A percentile compares a stretch with the other conserved stretches of the same genome.
Evolutionary conservation across 805 yeast species (phyloP).

Genomic region (Candida sphagnicola): DNA sequence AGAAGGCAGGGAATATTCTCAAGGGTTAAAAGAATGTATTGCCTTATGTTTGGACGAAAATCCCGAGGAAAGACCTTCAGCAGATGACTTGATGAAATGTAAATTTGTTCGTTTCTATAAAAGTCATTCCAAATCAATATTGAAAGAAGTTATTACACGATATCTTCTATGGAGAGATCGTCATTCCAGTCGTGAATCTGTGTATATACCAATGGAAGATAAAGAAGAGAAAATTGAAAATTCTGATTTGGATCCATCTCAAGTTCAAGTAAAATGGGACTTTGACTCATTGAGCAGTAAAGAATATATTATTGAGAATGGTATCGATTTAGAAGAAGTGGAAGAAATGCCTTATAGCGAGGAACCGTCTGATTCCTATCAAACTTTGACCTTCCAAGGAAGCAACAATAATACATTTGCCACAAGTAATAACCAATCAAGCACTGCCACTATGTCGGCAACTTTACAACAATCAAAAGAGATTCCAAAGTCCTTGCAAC

Average conservation of each 20-base stretch:
- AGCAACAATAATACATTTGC: constrained; percentile 8
- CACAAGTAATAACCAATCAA: constrained; percentile 6
- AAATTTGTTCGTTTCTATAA: constrained; percentile 66
- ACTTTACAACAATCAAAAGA: constrained; percentile 22
- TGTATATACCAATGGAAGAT: constrained; percentile 25
- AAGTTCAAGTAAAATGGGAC: constrained; percentile 72
- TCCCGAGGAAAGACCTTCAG: constrained; percentile 81
- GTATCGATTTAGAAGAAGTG: constrained; percentile 41
- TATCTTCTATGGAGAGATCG: constrained; percentile 72
- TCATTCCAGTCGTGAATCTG: constrained; percentile 50
- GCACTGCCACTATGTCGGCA: constrained; percentile 4
- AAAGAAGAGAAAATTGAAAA: constrained; percentile 15
- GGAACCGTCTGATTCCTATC: constrained; percentile 16
- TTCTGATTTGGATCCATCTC: constrained; percentile 13
- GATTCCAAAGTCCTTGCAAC: constrained; percentile 70
- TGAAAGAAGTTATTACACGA: constrained; percentile 72
- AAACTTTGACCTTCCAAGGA: constrained; percentile 24
- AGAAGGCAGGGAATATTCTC: constrained; percentile 82
- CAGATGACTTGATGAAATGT: constrained; percentile 77
- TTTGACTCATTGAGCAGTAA: constrained; percentile 76
- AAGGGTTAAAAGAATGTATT: constrained; percentile 76
- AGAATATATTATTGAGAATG: constrained; percentile 71
- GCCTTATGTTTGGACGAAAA: constrained; percentile 93
- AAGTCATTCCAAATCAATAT: constrained; percentile 51
- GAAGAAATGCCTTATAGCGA: constrained; percentile 16